These are phyloP conservation scores for Capronia epimyces DNA, from an alignment of 2,329 filamentous ascomycete species.

Conservation along the genomic window DNA sequence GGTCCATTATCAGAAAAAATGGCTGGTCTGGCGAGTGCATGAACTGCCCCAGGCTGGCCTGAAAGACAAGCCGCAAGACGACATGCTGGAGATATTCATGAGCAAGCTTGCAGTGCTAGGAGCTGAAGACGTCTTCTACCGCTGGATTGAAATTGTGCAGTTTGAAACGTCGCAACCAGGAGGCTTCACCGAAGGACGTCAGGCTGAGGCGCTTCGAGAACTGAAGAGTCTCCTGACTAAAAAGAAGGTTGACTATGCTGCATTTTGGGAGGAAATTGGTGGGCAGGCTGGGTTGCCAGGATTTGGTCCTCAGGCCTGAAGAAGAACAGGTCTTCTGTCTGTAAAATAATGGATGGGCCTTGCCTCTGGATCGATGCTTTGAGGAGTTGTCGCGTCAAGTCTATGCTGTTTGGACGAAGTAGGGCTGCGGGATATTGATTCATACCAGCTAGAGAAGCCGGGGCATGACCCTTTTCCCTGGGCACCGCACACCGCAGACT, in stretches of 20 bases:
- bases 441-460: no score
- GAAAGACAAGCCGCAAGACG: conserved; percentile 53
- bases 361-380: background rate
- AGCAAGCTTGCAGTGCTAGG: conserved; percentile 68
- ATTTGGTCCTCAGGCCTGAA: conserved; percentile 28
- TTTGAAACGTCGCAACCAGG: conserved; percentile 74
- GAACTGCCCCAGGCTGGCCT: conserved; percentile 42
- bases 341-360: background rate
- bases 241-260: conserved; percentile 75
- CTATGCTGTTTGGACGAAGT: no score
- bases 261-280: conserved; percentile 67
- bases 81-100: conserved; percentile 75
- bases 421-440: no score
- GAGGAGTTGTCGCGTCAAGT: no score
- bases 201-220: conserved; percentile 65
- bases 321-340: background rate
- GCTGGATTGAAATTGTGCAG: conserved; percentile 89
- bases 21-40: conserved; percentile 59
- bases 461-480: no score
- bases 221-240: conserved; percentile 69
- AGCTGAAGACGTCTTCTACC: conserved; percentile 84
- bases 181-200: conserved; percentile 69
- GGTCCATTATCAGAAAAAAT: conserved; percentile 54
- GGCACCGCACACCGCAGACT: no score
- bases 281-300: conserved; percentile 55